These are phyloP conservation scores for Striga hermonthica DNA, from an alignment of 305 asterid species.

Conservation along the genomic window DNA sequence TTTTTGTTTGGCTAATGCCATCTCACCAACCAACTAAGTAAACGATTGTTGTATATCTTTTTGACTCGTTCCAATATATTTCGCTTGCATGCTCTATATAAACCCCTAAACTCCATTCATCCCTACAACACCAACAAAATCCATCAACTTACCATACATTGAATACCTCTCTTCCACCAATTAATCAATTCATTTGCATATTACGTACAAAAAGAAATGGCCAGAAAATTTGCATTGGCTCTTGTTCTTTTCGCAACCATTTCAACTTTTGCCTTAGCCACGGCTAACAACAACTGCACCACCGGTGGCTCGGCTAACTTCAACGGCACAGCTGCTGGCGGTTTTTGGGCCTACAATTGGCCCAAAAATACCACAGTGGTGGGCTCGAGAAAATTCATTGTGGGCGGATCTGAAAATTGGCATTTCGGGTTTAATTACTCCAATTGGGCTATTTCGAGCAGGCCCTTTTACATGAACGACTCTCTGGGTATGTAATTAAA, in stretches of 20 bases:
- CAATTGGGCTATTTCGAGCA: slow-evolving; percentile 55
- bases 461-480: slow-evolving; percentile 60
- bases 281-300: slow-evolving; percentile 39
- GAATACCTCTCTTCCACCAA: background rate
- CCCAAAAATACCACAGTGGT: slow-evolving; percentile 32
- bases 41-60: background rate
- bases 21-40: slow-evolving; percentile 25
- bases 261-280: slow-evolving; percentile 28
- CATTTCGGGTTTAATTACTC: slow-evolving; percentile 62
- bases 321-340: slow-evolving; percentile 31
- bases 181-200: background rate
- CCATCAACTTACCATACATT: background rate
- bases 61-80: slow-evolving; percentile 1
- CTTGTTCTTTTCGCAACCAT: slow-evolving; percentile 21
- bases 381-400: slow-evolving; percentile 38
- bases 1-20: background rate
- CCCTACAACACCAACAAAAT: too few relatives aligned
- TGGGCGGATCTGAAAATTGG: slow-evolving; percentile 63
- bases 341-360: slow-evolving; percentile 28
- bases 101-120: slow-evolving; percentile 17
- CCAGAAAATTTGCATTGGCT: slow-evolving; percentile 19
- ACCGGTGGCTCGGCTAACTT: slow-evolving; percentile 12
- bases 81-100: background rate
- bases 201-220: slow-evolving; percentile 25
- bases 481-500: slow-evolving; percentile 43